phyloP scores from a whole-genome alignment of 352 stramenopile species.

The Globisporangium cystogenes region DNA sequence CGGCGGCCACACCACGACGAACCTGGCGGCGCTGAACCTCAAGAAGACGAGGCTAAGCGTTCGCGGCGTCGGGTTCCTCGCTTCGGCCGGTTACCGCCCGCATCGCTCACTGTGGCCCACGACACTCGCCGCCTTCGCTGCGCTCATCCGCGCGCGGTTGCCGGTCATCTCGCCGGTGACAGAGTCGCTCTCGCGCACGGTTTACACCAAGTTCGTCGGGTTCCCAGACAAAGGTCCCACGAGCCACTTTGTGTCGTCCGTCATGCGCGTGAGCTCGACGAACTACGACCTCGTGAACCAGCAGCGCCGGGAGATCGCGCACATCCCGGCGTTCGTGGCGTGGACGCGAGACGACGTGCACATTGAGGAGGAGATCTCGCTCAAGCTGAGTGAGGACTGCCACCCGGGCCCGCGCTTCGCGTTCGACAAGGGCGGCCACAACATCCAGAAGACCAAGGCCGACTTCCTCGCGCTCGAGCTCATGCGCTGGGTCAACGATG shows the following conservation, averaged over 20 bases:
- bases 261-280: slow-evolving; percentile 14
- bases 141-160: slow-evolving; percentile 13
- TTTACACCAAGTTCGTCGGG: neutral
- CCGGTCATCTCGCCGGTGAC: slow-evolving; percentile 25
- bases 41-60: slow-evolving; percentile 12
- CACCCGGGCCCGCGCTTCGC: slow-evolving; percentile 23
- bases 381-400: slow-evolving; percentile 27
- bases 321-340: slow-evolving; percentile 31
- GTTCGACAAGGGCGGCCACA: slow-evolving; percentile 38
- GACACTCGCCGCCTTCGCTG: slow-evolving; percentile 7
- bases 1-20: slow-evolving; percentile 22
- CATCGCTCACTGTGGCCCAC: slow-evolving; percentile 23
- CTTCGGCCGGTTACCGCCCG: slow-evolving; percentile 24
- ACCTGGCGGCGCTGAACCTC: slow-evolving; percentile 43
- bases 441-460: slow-evolving; percentile 47
- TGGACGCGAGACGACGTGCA: slow-evolving; percentile 49
- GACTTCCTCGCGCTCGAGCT: slow-evolving; percentile 19
- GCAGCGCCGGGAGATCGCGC: slow-evolving; percentile 14
- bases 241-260: neutral
- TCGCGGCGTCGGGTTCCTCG: slow-evolving; percentile 20
- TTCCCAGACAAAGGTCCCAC: neutral
- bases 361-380: slow-evolving; percentile 53
- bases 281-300: slow-evolving; percentile 28
- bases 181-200: slow-evolving; percentile 1
- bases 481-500: slow-evolving; percentile 19